Evolutionary conservation across 257 asterid genomes (phyloP).

Genomic region (Solanum lignicaule): DNA sequence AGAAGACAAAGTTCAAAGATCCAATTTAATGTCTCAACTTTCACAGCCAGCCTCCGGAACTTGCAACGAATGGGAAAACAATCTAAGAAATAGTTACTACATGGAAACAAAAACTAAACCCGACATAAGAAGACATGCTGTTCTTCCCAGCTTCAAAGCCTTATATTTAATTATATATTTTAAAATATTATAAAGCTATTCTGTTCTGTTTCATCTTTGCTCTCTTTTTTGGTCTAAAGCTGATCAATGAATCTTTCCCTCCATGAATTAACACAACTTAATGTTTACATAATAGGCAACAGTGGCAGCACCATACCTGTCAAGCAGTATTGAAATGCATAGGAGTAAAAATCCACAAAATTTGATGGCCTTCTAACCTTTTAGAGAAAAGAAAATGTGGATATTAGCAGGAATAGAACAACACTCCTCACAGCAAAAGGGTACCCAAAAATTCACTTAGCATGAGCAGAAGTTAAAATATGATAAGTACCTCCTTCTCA

Average conservation of each 20-base stretch:
- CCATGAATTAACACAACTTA: background rate
- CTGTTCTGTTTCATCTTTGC: background rate
- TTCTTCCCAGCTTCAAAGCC: background rate
- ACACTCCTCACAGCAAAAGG: background rate
- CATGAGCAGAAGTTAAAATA: slow-evolving; percentile 2
- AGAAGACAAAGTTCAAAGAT: background rate
- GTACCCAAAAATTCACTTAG: background rate
- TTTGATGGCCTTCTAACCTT: slow-evolving; percentile 41
- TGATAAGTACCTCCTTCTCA: slow-evolving; percentile 54
- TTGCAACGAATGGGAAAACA: background rate
- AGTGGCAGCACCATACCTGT: slow-evolving; percentile 34
- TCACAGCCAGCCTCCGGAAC: background rate
- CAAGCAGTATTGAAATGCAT: slow-evolving; percentile 59
- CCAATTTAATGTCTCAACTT: background rate
- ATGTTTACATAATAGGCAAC: background rate
- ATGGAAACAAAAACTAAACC: background rate
- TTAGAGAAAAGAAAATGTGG: slow-evolving; percentile 4
- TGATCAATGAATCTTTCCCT: background rate
- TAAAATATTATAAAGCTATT: background rate
- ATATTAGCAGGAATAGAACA: background rate
- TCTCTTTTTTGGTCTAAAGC: background rate
- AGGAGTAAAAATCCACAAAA: slow-evolving; percentile 54
- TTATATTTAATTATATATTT: background rate
- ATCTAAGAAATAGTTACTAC: background rate
- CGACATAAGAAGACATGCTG: background rate